phyloP scores from a whole-genome alignment of 2,329 filamentous ascomycete species.

The Ophiostoma piceae region DNA sequence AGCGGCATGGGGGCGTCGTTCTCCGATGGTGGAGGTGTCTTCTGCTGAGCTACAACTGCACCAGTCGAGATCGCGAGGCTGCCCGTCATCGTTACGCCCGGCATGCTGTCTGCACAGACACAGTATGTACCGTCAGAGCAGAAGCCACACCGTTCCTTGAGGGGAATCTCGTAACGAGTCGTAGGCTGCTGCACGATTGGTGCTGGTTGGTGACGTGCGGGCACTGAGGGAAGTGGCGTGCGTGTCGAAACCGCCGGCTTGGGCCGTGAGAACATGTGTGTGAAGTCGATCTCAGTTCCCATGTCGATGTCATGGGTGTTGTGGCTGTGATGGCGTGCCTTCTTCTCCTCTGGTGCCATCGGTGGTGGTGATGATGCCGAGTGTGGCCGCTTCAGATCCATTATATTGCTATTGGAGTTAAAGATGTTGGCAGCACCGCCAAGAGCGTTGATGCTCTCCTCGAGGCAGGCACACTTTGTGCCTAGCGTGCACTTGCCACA shows the following conservation, averaged over 20 bases:
- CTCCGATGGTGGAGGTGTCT: constrained; percentile 57
- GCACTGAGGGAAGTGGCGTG: constrained; percentile 28
- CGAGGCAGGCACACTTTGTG: constrained; percentile 58
- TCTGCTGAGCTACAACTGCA: constrained; percentile 41
- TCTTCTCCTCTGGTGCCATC: constrained; percentile 48
- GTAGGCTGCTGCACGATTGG: constrained; percentile 17
- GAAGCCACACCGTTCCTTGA: constrained; percentile 71
- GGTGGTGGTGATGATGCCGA: constrained; percentile 38
- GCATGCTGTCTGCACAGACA: constrained; percentile 62
- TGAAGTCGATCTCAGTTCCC: constrained; percentile 68
- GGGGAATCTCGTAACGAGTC: constrained; percentile 37
- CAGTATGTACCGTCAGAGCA: constrained; percentile 78
- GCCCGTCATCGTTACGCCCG: constrained; percentile 34
- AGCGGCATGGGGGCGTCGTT: constrained; percentile 54
- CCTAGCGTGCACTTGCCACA: constrained; percentile 63
- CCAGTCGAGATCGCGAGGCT: constrained; percentile 34
- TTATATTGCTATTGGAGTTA: constrained; percentile 20
- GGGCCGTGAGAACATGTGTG: constrained; percentile 55
- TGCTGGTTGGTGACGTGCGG: constrained; percentile 25
- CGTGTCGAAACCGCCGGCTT: constrained; percentile 29
- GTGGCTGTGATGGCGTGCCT: constrained; percentile 41
- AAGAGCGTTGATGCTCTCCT: constrained; percentile 39
- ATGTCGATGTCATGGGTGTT: constrained; percentile 31
- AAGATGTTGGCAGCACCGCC: constrained; percentile 24
- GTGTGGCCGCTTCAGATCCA: constrained; percentile 46